These are phyloP conservation scores for Blepharisma stoltei DNA, from an alignment of 73 alveolate genomes.

Conservation along the genomic window DNA sequence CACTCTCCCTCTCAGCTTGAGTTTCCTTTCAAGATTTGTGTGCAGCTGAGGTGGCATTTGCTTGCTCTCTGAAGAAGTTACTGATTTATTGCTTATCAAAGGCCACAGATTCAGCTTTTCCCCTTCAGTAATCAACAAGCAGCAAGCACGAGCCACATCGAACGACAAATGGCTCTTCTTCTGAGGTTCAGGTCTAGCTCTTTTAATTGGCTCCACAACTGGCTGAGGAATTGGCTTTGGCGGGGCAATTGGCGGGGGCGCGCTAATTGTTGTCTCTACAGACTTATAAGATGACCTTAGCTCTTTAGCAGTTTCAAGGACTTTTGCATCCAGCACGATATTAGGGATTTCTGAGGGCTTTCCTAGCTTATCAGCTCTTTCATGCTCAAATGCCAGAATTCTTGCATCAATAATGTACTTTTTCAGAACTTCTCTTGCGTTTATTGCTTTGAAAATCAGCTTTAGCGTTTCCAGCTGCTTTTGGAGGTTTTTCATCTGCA, in stretches of 20 bases:
- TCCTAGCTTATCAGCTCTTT: constrained; percentile 13
- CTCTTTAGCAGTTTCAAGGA: constrained; percentile 6
- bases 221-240: constrained; percentile 22
- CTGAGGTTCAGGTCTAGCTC: constrained; percentile 8
- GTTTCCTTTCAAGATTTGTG: background rate
- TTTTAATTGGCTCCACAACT: background rate
- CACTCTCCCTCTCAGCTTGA: constrained; percentile 20
- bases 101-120: constrained; percentile 18
- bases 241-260: constrained; percentile 14
- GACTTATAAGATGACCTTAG: constrained; percentile 6
- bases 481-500: constrained; percentile 1
- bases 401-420: background rate
- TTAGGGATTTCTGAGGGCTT: background rate
- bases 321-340: background rate
- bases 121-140: constrained; percentile 16
- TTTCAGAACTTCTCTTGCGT: constrained; percentile 5
- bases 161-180: background rate
- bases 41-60: background rate
- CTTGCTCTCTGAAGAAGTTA: background rate
- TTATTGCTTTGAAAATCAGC: background rate
- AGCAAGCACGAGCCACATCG: constrained; percentile 19
- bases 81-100: background rate
- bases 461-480: constrained; percentile 16
- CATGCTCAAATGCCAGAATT: constrained; percentile 5
- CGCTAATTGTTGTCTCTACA: background rate